phyloP scores from a whole-genome alignment of 2,329 filamentous ascomycete genomes.

The Neurospora sp. region DNA sequence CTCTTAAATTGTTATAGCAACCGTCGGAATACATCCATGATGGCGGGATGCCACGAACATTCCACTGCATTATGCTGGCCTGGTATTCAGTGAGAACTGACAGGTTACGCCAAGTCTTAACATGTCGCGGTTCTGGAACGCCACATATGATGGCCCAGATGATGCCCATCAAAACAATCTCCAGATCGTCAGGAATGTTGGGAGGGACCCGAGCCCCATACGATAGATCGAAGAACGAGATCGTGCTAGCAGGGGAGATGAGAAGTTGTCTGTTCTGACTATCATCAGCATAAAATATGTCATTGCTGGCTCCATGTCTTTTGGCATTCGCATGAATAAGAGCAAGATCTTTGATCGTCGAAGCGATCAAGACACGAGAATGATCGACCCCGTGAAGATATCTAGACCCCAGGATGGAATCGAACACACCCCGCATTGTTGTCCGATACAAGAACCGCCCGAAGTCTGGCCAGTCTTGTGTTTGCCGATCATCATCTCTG shows the following conservation, averaged over 20 bases:
- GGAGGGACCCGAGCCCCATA: not conserved
- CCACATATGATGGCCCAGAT: not conserved
- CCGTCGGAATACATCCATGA: not conserved
- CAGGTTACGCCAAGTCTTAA: not conserved
- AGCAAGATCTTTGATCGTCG: not conserved
- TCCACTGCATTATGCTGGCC: not conserved
- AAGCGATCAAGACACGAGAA: not conserved
- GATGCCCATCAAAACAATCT: not conserved
- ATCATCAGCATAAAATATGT: not conserved
- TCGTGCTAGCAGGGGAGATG: not conserved
- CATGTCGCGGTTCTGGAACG: not conserved
- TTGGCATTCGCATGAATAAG: not conserved
- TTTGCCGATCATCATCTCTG: not conserved
- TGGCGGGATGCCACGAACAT: not conserved
- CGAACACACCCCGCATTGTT: not conserved
- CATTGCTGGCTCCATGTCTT: not conserved
- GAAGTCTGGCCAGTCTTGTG: not conserved
- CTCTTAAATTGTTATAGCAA: not conserved
- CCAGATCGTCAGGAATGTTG: not conserved
- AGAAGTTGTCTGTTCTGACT: not conserved
- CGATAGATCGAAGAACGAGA: not conserved
- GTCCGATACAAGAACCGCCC: not conserved
- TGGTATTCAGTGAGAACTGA: not conserved
- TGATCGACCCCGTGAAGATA: not conserved
- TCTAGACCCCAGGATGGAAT: not conserved